phyloP scores from a whole-genome alignment of 2,329 filamentous ascomycete genomes.

The Purpureocillium takamizusanense region DNA sequence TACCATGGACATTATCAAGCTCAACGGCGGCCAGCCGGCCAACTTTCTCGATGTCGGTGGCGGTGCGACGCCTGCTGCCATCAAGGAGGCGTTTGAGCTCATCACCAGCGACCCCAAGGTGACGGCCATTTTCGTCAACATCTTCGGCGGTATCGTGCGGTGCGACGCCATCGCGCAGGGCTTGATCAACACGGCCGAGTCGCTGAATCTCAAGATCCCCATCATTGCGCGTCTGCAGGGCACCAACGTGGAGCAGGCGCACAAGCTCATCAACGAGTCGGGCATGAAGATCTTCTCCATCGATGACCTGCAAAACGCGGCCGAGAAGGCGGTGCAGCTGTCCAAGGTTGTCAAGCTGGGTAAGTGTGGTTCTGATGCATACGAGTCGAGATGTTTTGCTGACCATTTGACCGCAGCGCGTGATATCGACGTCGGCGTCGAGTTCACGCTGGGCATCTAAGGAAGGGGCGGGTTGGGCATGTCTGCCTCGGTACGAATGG shows the following conservation, averaged over 20 bases:
- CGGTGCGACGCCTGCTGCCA: constrained; percentile 91
- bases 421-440: constrained; percentile 94
- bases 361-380: constrained; percentile 36
- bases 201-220: constrained; percentile 91
- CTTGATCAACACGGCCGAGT: constrained; percentile 87
- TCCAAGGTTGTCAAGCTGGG: constrained; percentile 99
- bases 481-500: constrained; percentile 1
- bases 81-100: constrained; percentile 95
- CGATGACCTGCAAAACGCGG: constrained; percentile 91
- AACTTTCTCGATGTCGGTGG: constrained; percentile 99
- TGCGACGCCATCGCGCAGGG: constrained; percentile 97
- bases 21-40: constrained; percentile 89
- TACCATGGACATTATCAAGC: constrained; percentile 99
- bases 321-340: constrained; percentile 97
- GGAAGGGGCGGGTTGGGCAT: constrained; percentile 1
- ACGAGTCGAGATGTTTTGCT: constrained; percentile 1
- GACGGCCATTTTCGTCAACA: constrained; percentile 98
- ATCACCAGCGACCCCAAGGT: constrained; percentile 99
- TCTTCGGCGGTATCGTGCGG: constrained; percentile 97
- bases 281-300: constrained; percentile 99
- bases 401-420: constrained; percentile 51
- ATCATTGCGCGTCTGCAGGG: constrained; percentile 96
- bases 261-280: constrained; percentile 89
- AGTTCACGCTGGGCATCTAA: constrained; percentile 88
- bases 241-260: constrained; percentile 94